phyloP scores from a whole-genome alignment of 768 basidiomycete genomes.

The Albatrellus ellisii region DNA sequence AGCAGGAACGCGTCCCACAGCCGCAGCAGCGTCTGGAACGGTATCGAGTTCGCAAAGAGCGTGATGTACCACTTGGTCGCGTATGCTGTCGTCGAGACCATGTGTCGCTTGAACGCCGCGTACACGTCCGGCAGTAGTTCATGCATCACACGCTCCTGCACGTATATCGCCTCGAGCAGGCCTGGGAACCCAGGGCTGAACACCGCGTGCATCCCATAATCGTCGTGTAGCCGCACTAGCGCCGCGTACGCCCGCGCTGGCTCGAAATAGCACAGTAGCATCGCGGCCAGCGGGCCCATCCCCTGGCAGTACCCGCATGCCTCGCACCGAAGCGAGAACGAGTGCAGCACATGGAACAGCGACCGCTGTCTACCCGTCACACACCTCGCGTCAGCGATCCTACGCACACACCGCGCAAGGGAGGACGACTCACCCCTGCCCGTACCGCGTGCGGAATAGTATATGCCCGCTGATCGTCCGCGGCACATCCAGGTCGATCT shows the following conservation, averaged over 20 bases:
- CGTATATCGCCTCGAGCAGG: conserved; percentile 87
- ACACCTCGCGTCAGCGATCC: neutral
- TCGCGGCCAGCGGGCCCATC: conserved; percentile 96
- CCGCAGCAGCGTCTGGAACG: conserved; percentile 88
- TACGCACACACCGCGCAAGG: conserved; percentile 5
- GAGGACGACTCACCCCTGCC: conserved; percentile 59
- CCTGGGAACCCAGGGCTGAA: conserved; percentile 95
- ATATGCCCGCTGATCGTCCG: conserved; percentile 92
- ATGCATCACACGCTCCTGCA: conserved; percentile 85
- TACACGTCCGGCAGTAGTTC: conserved; percentile 85
- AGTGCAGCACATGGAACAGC: conserved; percentile 89
- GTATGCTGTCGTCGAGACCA: conserved; percentile 88
- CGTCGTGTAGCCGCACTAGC: conserved; percentile 80
- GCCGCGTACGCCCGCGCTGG: conserved; percentile 81
- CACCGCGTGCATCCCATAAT: conserved; percentile 76
- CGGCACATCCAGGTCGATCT: conserved; percentile 97
- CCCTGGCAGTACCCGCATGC: conserved; percentile 96
- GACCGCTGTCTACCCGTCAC: conserved; percentile 65
- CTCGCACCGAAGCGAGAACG: conserved; percentile 74
- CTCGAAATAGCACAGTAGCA: conserved; percentile 85
- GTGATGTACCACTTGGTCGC: conserved; percentile 99
- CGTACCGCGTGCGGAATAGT: conserved; percentile 91
- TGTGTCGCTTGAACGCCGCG: conserved; percentile 72
- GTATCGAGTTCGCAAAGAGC: conserved; percentile 87
- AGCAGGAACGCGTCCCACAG: conserved; percentile 91